Percentiles rank a stretch among this genome's conserved stretches.
phyloP scores from a whole-genome alignment of 306 rosid genomes.

The Hippophae tibetana region DNA sequence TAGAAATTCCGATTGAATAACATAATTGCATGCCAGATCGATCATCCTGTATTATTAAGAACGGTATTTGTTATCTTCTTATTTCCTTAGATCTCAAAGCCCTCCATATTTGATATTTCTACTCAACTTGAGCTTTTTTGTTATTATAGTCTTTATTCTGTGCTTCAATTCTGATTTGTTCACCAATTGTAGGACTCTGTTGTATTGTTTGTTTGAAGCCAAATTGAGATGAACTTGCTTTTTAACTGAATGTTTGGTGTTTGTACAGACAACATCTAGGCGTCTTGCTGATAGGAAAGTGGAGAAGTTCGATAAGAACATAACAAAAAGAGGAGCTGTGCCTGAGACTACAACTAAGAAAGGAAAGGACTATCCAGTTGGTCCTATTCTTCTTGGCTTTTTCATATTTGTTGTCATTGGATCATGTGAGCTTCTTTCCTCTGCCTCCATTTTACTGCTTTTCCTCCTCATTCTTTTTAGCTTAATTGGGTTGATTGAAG shows the following conservation, averaged over 20 bases:
- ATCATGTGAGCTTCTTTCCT: slow-evolving; percentile 51
- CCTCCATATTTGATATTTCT: too few relatives aligned
- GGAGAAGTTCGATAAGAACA: slow-evolving; percentile 83
- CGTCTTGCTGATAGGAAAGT: slow-evolving; percentile 89
- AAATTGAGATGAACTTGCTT: too few relatives aligned
- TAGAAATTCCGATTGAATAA: too few relatives aligned
- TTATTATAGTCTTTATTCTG: too few relatives aligned
- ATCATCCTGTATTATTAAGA: too few relatives aligned
- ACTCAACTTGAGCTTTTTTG: too few relatives aligned
- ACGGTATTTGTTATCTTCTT: too few relatives aligned
- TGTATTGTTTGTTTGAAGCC: too few relatives aligned
- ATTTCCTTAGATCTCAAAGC: too few relatives aligned
- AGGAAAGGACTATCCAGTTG: slow-evolving; percentile 87
- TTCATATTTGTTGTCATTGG: slow-evolving; percentile 93
- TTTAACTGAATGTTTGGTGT: not conserved
- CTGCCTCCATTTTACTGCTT: not conserved
- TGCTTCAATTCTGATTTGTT: too few relatives aligned
- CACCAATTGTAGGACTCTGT: too few relatives aligned
- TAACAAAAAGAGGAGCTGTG: slow-evolving; percentile 80
- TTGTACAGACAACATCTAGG: slow-evolving; percentile 75
- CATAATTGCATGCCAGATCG: too few relatives aligned
- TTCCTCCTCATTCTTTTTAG: not conserved
- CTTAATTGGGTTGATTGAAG: not conserved
- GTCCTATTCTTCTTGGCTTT: slow-evolving; percentile 86
- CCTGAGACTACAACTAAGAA: slow-evolving; percentile 76